Evolutionary conservation across 148 eudicot genomes (phyloP).

Genomic region (Persicaria tinctoria): DNA sequence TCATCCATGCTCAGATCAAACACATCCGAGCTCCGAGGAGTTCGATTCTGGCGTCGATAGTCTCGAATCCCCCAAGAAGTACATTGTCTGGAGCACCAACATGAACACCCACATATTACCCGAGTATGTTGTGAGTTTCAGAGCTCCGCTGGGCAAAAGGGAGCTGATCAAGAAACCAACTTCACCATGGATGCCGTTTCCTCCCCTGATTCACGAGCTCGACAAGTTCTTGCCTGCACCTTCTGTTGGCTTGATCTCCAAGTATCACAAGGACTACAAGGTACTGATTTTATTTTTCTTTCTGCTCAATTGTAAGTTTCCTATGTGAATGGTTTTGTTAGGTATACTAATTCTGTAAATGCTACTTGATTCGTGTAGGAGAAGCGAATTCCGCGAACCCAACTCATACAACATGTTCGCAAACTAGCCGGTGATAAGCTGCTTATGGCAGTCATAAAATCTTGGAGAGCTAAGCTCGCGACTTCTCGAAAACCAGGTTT

Average conservation of each 20-base stretch:
- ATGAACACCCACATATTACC: constrained; percentile 81
- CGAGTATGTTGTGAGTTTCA: constrained; percentile 53
- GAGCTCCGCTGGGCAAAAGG: constrained; percentile 11
- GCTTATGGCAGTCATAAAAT: constrained; percentile 34
- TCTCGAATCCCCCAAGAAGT: constrained; percentile 32
- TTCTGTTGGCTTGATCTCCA: constrained; percentile 26
- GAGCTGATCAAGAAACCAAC: constrained; percentile 19
- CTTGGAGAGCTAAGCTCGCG: constrained; percentile 17
- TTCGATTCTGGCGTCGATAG: constrained; percentile 52
- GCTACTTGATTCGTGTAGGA: constrained; percentile 29
- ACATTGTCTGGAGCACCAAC: constrained; percentile 44
- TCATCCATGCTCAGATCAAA: constrained; percentile 32
- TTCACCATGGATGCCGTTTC: constrained; percentile 48
- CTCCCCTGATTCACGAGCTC: constrained; percentile 24
- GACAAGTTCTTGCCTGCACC: constrained; percentile 19
- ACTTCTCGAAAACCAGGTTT: neutral
- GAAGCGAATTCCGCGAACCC: constrained; percentile 36
- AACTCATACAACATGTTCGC: constrained; percentile 33
- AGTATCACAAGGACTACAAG: constrained; percentile 31
- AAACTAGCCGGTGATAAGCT: constrained; percentile 42
- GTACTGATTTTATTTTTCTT: constrained; percentile 15
- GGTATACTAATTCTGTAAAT: neutral
- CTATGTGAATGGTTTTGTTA: neutral
- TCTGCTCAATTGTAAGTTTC: neutral
- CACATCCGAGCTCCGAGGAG: constrained; percentile 36